phyloP scores from a whole-genome alignment of 2,329 filamentous ascomycete species.

The Hortaea werneckii region DNA sequence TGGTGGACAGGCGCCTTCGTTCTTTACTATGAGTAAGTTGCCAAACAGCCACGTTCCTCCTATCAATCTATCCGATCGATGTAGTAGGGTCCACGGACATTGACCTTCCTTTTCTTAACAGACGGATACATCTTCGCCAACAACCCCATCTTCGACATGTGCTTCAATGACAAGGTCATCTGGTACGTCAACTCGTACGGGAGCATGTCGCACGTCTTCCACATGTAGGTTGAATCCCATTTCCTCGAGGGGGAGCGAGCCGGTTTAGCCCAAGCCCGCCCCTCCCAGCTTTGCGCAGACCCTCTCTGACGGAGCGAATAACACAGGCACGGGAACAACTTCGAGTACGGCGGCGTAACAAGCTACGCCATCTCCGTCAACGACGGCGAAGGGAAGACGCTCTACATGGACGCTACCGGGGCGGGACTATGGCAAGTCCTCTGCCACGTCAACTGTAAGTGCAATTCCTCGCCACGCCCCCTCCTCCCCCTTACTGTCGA shows the following conservation, averaged over 20 bases:
- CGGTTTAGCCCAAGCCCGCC: no score
- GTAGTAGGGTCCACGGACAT: no score
- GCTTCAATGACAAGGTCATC: constrained; percentile 20
- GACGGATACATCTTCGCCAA: constrained; percentile 23
- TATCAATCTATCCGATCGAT: no score
- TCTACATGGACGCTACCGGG: constrained; percentile 17
- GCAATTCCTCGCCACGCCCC: background rate
- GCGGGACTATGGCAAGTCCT: constrained; percentile 18
- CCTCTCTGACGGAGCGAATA: no score
- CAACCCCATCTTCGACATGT: constrained; percentile 22
- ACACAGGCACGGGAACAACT: constrained; percentile 22
- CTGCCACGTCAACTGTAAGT: constrained; percentile 12
- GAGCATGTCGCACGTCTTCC: constrained; percentile 17
- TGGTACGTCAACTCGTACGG: constrained; percentile 23
- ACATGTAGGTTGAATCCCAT: no score
- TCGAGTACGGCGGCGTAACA: constrained; percentile 11
- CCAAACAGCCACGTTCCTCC: no score
- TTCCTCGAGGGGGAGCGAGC: no score
- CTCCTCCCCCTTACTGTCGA: background rate
- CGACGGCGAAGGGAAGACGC: constrained; percentile 18
- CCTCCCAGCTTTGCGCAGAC: no score
- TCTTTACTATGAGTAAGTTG: constrained; percentile 5
- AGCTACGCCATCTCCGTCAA: constrained; percentile 10
- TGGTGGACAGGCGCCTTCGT: constrained; percentile 8
- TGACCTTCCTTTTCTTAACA: no score